phyloP scores from a whole-genome alignment of 345 rosid species.

The Moringa oleifera region DNA sequence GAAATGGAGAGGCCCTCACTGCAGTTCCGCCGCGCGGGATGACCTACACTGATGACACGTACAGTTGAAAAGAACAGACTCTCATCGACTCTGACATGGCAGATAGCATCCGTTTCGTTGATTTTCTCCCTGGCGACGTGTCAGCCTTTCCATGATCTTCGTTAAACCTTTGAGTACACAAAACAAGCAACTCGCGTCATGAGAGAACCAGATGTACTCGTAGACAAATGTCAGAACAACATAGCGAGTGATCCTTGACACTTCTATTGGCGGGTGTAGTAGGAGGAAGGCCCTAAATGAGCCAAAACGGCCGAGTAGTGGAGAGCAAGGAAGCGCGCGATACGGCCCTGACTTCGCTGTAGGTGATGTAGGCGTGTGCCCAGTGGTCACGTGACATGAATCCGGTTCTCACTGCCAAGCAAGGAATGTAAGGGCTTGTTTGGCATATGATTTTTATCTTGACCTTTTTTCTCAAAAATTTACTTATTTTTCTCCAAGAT shows the following conservation, averaged over 20 bases:
- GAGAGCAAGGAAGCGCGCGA: slow-evolving; percentile 2
- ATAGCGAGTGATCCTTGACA: background rate
- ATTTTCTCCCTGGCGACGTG: slow-evolving; percentile 4
- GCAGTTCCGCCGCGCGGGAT: too few relatives aligned
- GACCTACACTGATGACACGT: too few relatives aligned
- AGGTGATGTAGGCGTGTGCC: too few relatives aligned
- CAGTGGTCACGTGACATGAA: too few relatives aligned
- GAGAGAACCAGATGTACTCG: background rate
- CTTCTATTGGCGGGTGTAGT: too few relatives aligned
- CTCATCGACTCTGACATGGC: too few relatives aligned
- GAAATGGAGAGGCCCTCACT: background rate
- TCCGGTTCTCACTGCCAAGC: too few relatives aligned
- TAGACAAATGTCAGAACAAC: background rate
- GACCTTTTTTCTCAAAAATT: too few relatives aligned
- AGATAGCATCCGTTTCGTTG: slow-evolving; percentile 2
- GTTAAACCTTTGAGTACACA: background rate
- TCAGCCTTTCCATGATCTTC: background rate
- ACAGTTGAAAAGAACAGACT: background rate
- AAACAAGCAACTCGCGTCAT: background rate
- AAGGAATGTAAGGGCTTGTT: too few relatives aligned
- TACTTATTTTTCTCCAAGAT: too few relatives aligned
- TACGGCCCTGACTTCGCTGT: slow-evolving; percentile 13
- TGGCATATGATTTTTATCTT: too few relatives aligned
- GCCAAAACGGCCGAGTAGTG: slow-evolving; percentile 5
- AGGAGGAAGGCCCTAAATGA: background rate